Percentiles rank a stretch among this genome's conserved stretches.
phyloP scores from a whole-genome alignment of 2,329 filamentous ascomycete species.

The Penicillium sp. region DNA sequence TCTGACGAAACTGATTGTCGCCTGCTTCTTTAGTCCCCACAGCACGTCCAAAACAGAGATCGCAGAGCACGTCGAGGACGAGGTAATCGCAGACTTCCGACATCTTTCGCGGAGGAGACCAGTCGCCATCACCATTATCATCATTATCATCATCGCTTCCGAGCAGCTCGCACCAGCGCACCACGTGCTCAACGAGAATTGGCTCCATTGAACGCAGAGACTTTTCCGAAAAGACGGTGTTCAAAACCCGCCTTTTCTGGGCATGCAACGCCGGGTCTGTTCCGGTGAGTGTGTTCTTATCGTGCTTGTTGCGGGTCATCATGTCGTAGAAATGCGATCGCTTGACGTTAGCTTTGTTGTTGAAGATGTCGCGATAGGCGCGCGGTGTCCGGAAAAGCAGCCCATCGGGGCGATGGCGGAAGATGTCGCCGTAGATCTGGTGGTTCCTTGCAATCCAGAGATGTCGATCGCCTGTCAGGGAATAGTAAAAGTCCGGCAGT shows the following conservation, averaged over 20 bases:
- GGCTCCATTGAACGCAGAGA: conserved; percentile 10
- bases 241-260: conserved; percentile 5
- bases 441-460: conserved; percentile 10
- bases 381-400: conserved; percentile 6
- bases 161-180: conserved; percentile 11
- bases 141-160: background rate
- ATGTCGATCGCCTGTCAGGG: conserved; percentile 3
- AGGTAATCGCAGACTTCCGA: conserved; percentile 14
- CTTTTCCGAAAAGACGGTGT: conserved; percentile 8
- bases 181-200: conserved; percentile 1
- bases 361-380: conserved; percentile 13
- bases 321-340: conserved; percentile 13
- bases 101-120: conserved; percentile 11
- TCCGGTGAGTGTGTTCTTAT: conserved; percentile 4
- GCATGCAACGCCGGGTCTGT: conserved; percentile 3
- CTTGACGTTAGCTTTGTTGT: conserved; percentile 10
- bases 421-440: conserved; percentile 1
- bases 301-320: conserved; percentile 7
- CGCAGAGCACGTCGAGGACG: conserved; percentile 13
- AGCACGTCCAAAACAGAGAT: conserved; percentile 9
- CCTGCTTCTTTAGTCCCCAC: conserved; percentile 7
- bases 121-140: background rate
- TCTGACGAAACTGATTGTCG: conserved; percentile 8
- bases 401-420: conserved; percentile 10
- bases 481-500: conserved; percentile 9